Evolutionary conservation across 2,329 filamentous ascomycete species (phyloP).

Genomic region (Colletotrichum siamense): DNA sequence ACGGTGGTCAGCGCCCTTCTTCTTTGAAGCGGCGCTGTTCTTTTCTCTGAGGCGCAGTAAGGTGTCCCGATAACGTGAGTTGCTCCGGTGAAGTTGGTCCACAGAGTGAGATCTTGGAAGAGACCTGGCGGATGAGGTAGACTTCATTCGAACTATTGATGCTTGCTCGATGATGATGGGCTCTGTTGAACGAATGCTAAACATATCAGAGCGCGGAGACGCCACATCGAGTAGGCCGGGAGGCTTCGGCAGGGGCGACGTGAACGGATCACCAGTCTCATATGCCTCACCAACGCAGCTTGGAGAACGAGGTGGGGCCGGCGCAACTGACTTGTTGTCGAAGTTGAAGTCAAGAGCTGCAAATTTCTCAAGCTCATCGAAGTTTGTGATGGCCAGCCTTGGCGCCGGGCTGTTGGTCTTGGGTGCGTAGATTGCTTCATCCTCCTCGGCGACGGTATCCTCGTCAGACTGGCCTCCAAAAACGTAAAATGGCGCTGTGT

Average conservation of each 20-base stretch:
- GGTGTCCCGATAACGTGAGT: conserved; percentile 35
- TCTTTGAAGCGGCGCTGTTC: not conserved
- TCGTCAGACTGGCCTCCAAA: conserved; percentile 41
- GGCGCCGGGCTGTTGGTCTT: conserved; percentile 19
- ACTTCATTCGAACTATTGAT: conserved; percentile 40
- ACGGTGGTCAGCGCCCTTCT: conserved; percentile 16
- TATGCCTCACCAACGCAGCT: conserved; percentile 42
- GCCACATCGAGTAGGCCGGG: conserved; percentile 25
- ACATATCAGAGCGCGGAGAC: conserved; percentile 38
- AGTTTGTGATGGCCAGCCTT: conserved; percentile 34
- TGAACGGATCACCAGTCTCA: conserved; percentile 10
- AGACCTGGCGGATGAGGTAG: conserved; percentile 27
- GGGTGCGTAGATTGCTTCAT: not conserved
- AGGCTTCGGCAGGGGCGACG: conserved; percentile 18
- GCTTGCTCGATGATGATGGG: conserved; percentile 45
- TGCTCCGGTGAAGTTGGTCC: conserved; percentile 36
- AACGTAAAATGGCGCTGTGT: conserved; percentile 52
- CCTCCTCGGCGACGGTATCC: not conserved
- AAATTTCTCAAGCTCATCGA: conserved; percentile 79
- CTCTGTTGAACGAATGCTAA: conserved; percentile 38
- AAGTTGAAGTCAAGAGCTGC: conserved; percentile 71
- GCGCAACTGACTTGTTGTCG: conserved; percentile 27
- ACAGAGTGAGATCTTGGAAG: conserved; percentile 41
- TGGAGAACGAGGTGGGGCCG: conserved; percentile 26
- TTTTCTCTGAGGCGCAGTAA: not conserved